phyloP scores from a whole-genome alignment of 2,329 filamentous ascomycete species.

The Lasiodiplodia sp. region DNA sequence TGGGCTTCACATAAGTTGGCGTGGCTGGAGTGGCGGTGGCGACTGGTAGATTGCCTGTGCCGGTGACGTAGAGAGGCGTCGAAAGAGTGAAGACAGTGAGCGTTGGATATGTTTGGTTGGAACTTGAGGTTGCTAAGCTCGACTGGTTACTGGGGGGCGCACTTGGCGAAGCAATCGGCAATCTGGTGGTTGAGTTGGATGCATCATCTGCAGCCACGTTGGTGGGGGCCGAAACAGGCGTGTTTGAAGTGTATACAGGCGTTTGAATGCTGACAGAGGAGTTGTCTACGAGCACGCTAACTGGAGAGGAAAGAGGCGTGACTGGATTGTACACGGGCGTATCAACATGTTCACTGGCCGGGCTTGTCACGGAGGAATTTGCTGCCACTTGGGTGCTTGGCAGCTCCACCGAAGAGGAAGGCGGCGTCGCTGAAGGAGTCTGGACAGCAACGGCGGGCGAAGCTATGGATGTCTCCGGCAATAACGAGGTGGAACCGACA shows the following conservation, averaged over 20 bases:
- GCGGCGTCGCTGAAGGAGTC: neutral
- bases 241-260: neutral
- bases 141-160: neutral
- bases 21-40: neutral
- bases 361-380: neutral
- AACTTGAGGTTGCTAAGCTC: neutral
- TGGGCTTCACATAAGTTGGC: conserved; percentile 10
- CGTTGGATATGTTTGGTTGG: conserved; percentile 8
- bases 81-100: conserved; percentile 1
- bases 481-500: neutral
- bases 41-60: neutral
- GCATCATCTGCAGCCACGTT: too few relatives aligned
- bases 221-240: neutral
- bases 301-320: neutral
- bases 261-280: neutral
- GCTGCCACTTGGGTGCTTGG: neutral
- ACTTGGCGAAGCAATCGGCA: neutral
- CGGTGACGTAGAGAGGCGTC: neutral
- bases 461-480: neutral
- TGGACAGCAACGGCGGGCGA: neutral
- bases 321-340: neutral
- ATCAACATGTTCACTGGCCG: neutral
- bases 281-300: neutral
- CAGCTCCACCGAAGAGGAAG: neutral
- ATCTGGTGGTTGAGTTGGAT: neutral